These are phyloP conservation scores for Aspergillus unguis DNA, from an alignment of 2,329 filamentous ascomycete species.

Conservation along the genomic window DNA sequence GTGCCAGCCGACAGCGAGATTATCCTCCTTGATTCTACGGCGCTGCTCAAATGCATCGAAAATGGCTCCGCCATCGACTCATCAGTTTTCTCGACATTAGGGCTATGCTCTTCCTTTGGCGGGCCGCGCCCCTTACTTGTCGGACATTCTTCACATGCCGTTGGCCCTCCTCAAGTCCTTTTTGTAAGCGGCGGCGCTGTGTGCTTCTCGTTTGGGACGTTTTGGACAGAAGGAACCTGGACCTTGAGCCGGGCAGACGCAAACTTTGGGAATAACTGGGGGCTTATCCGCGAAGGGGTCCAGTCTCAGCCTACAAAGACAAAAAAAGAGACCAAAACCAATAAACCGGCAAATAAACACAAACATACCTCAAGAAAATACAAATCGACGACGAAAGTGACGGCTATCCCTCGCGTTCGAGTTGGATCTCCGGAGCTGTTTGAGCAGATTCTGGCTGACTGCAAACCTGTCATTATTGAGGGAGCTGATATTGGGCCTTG, in stretches of 20 bases:
- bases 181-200: constrained; percentile 78
- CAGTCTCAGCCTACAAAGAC: constrained; percentile 11
- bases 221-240: constrained; percentile 68
- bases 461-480: constrained; percentile 64
- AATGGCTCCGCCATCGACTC: constrained; percentile 18
- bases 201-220: constrained; percentile 87
- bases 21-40: constrained; percentile 35
- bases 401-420: constrained; percentile 50
- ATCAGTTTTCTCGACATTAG: constrained; percentile 27
- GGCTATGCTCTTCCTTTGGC: constrained; percentile 24
- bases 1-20: constrained; percentile 53
- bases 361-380: constrained; percentile 8
- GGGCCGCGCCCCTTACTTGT: constrained; percentile 64
- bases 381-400: constrained; percentile 15
- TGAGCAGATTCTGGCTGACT: constrained; percentile 53
- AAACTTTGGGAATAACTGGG: constrained; percentile 31
- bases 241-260: constrained; percentile 37
- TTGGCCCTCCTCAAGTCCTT: constrained; percentile 52
- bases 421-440: constrained; percentile 59
- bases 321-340: constrained; percentile 11
- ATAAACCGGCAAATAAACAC: not conserved
- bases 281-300: constrained; percentile 22
- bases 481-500: constrained; percentile 66
- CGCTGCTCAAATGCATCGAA: constrained; percentile 19
- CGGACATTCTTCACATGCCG: constrained; percentile 58